Percentiles rank a stretch among this genome's conserved stretches.
These are phyloP conservation scores for Spathaspora girioi DNA, from an alignment of 805 yeast genomes.

Conservation along the genomic window DNA sequence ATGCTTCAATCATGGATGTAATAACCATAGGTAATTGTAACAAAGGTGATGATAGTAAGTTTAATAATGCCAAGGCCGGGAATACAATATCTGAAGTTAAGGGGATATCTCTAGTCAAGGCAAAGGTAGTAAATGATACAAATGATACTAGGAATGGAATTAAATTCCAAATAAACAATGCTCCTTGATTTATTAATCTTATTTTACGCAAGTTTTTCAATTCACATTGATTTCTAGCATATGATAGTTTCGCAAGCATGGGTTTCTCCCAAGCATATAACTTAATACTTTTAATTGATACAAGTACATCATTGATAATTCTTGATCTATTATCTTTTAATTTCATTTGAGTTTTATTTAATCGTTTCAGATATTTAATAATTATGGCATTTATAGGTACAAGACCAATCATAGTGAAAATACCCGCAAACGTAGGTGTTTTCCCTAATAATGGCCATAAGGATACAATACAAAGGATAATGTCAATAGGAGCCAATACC, in stretches of 20 bases:
- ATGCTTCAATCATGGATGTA: conserved; percentile 54
- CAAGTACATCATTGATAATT: conserved; percentile 55
- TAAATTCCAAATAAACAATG: conserved; percentile 58
- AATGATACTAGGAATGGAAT: conserved; percentile 66
- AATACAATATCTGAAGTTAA: conserved; percentile 66
- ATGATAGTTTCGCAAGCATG: conserved; percentile 48
- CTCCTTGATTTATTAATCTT: conserved; percentile 39
- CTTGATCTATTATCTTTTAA: conserved; percentile 59
- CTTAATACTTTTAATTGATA: conserved; percentile 61
- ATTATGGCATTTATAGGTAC: conserved; percentile 54
- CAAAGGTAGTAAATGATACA: conserved; percentile 54
- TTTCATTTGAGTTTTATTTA: conserved; percentile 55
- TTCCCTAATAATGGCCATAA: conserved; percentile 54
- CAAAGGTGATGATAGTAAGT: conserved; percentile 56
- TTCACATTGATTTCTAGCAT: conserved; percentile 58
- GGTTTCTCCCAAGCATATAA: conserved; percentile 70
- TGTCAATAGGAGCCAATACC: conserved; percentile 56
- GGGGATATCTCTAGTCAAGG: conserved; percentile 42
- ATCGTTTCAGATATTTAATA: conserved; percentile 41
- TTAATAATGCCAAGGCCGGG: conserved; percentile 62
- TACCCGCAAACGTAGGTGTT: conserved; percentile 53
- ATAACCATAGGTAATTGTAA: conserved; percentile 55
- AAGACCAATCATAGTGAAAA: conserved; percentile 49
- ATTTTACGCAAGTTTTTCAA: conserved; percentile 47
- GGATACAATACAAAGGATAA: conserved; percentile 51